Evolutionary conservation across 495 filamentous ascomycete genomes (phyloP).

Genomic region (Penicillium flavigenum): DNA sequence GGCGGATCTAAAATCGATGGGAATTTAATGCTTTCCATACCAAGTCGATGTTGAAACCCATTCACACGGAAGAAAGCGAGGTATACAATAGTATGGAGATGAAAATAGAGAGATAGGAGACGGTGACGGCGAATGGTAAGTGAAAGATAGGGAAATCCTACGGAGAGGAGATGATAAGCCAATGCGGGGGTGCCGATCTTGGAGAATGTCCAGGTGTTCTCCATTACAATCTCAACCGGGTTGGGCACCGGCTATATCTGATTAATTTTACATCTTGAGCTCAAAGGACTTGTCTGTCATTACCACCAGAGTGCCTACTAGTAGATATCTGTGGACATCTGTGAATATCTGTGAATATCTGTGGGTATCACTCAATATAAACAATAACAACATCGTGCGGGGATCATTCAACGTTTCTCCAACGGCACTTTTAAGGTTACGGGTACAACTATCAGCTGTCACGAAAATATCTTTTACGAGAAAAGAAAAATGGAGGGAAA

Average conservation of each 20-base stretch:
- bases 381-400: background rate
- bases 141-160: conserved; percentile 6
- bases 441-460: background rate
- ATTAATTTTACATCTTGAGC: background rate
- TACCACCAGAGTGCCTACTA: background rate
- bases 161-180: conserved; percentile 15
- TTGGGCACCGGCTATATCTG: background rate
- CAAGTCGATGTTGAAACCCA: conserved; percentile 20
- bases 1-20: conserved; percentile 58
- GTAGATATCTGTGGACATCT: too few relatives aligned
- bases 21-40: conserved; percentile 64
- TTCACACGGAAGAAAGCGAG: background rate
- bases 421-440: background rate
- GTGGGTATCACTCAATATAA: background rate
- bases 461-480: background rate
- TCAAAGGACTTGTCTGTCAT: background rate
- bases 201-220: background rate
- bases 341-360: too few relatives aligned
- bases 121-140: conserved; percentile 1
- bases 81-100: background rate
- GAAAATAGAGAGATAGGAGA: background rate
- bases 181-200: conserved; percentile 12
- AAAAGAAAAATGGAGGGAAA: background rate
- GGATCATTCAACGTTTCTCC: background rate
- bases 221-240: conserved; percentile 1